phyloP scores from a whole-genome alignment of 1,139 yeast species.

The Pichia sp. region DNA sequence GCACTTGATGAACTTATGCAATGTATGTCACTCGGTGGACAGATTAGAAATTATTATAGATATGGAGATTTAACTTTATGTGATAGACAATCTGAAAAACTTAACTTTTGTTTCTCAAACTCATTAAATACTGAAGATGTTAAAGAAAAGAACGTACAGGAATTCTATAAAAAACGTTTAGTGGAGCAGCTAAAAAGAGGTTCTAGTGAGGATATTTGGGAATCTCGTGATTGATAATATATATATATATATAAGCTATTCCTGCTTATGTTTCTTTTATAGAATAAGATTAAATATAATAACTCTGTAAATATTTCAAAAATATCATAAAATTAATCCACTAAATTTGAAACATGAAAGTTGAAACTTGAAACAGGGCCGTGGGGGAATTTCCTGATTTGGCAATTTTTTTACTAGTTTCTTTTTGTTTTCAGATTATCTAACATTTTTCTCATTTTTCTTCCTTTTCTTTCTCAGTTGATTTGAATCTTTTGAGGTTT shows the following conservation, averaged over 20 bases:
- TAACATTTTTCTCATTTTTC: too few species aligned
- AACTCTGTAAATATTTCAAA: too few species aligned
- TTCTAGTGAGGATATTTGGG: slow-evolving; percentile 82
- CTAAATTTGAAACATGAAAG: too few species aligned
- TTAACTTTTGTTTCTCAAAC: slow-evolving; percentile 73
- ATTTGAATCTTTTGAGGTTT: too few species aligned
- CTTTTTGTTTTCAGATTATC: too few species aligned
- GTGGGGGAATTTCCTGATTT: too few species aligned
- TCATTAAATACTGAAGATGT: slow-evolving; percentile 44
- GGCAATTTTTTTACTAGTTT: too few species aligned
- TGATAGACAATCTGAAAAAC: slow-evolving; percentile 60
- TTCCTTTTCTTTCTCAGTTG: too few species aligned
- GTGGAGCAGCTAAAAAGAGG: slow-evolving; percentile 59
- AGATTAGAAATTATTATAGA: slow-evolving; percentile 71
- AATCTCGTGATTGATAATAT: slow-evolving; percentile 32
- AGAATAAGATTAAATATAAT: too few species aligned
- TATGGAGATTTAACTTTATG: slow-evolving; percentile 75
- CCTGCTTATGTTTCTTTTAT: not conserved
- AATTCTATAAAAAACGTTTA: slow-evolving; percentile 59
- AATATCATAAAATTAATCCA: too few species aligned
- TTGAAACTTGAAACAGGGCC: too few species aligned
- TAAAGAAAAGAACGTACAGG: slow-evolving; percentile 51
- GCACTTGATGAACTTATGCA: slow-evolving; percentile 81
- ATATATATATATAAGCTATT: too few species aligned
- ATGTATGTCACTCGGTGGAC: slow-evolving; percentile 89